Evolutionary conservation across 2,329 filamentous ascomycete species (phyloP).

Genomic region (Fusarium miscanthi): DNA sequence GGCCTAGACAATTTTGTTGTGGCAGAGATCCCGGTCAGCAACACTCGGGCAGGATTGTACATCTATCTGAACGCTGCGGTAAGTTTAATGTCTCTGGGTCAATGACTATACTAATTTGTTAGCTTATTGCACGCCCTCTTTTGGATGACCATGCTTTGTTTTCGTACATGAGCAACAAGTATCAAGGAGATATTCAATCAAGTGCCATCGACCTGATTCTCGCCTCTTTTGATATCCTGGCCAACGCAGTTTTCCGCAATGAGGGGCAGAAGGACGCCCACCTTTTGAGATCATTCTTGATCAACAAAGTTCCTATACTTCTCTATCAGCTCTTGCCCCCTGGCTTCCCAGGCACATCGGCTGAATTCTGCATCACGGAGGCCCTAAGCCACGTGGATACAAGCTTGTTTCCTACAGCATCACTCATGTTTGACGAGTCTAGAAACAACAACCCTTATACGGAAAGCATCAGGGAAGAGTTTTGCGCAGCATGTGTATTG

Average conservation of each 20-base stretch:
- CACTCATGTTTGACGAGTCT: slow-evolving; percentile 68
- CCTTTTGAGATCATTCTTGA: slow-evolving; percentile 85
- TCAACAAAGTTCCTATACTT: slow-evolving; percentile 71
- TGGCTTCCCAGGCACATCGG: slow-evolving; percentile 78
- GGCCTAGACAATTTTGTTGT: slow-evolving; percentile 66
- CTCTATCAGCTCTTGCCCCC: slow-evolving; percentile 67
- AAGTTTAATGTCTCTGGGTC: slow-evolving; percentile 43
- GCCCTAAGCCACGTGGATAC: slow-evolving; percentile 85
- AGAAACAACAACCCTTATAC: slow-evolving; percentile 69
- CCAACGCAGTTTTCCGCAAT: slow-evolving; percentile 81
- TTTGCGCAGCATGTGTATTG: slow-evolving; percentile 89
- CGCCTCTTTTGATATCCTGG: slow-evolving; percentile 88
- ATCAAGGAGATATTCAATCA: slow-evolving; percentile 81
- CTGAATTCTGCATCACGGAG: slow-evolving; percentile 76
- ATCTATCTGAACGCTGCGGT: slow-evolving; percentile 86
- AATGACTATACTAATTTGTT: slow-evolving; percentile 5
- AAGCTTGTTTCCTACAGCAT: slow-evolving; percentile 73
- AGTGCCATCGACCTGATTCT: slow-evolving; percentile 86
- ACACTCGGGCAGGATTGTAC: slow-evolving; percentile 85
- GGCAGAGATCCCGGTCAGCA: slow-evolving; percentile 75
- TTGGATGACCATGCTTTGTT: slow-evolving; percentile 84
- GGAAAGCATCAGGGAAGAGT: slow-evolving; percentile 74
- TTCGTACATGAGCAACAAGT: slow-evolving; percentile 85
- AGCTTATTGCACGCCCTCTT: slow-evolving; percentile 85
- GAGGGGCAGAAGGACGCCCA: slow-evolving; percentile 71